Evolutionary conservation across 768 basidiomycete species (phyloP).

Genomic region (Filobasidium wieringae): DNA sequence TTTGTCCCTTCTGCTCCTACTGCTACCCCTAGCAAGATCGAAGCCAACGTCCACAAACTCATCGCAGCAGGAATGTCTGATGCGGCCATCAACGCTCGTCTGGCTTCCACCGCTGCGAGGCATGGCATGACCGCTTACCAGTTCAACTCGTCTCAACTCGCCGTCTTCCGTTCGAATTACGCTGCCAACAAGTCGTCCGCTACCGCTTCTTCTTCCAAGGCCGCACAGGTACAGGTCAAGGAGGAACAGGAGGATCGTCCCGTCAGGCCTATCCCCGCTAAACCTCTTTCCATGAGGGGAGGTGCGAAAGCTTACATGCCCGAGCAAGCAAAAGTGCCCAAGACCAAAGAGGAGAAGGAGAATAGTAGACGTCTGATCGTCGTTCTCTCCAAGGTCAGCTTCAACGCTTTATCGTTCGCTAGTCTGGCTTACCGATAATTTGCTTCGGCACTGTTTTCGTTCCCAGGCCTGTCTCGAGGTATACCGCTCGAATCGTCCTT

Average conservation of each 20-base stretch:
- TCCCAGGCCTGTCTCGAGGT: constrained; percentile 85
- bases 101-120: not conserved
- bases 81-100: not conserved
- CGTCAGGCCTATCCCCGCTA: constrained; percentile 11
- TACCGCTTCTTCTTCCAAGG: not conserved
- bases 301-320: constrained; percentile 45
- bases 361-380: constrained; percentile 63
- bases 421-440: no score
- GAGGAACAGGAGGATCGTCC: not conserved
- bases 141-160: not conserved
- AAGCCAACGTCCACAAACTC: not conserved
- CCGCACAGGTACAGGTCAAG: not conserved
- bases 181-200: not conserved
- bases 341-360: constrained; percentile 42
- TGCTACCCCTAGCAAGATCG: not conserved
- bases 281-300: not conserved
- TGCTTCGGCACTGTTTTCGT: not conserved
- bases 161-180: not conserved
- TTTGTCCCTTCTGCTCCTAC: not conserved
- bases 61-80: not conserved
- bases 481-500: constrained; percentile 44
- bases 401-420: not conserved
- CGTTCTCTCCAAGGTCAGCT: constrained; percentile 47
- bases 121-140: not conserved
- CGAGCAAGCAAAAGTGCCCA: constrained; percentile 62